These are phyloP conservation scores for Hirschioporus abietinus DNA, from an alignment of 768 basidiomycete species.

Conservation along the genomic window DNA sequence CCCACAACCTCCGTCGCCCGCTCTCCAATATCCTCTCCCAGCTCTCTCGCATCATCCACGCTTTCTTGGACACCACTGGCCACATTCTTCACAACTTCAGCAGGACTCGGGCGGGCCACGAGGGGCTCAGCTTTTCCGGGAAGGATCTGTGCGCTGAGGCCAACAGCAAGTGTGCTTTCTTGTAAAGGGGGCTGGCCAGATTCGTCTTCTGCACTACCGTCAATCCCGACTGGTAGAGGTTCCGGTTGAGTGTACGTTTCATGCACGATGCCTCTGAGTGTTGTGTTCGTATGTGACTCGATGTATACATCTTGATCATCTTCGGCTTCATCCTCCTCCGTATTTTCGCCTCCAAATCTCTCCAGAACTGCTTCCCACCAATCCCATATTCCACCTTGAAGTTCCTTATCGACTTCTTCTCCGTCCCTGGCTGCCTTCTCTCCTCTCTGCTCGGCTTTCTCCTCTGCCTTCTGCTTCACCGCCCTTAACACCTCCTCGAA, in stretches of 20 bases:
- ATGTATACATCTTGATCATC: constrained; percentile 2
- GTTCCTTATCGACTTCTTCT: not conserved
- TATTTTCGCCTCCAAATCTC: constrained; percentile 4
- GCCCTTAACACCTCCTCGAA: constrained; percentile 7
- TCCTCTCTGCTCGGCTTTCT: not conserved
- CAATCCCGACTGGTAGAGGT: not conserved
- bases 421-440: not conserved
- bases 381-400: constrained; percentile 3
- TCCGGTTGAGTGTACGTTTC: constrained; percentile 15
- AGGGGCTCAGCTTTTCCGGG: constrained; percentile 15
- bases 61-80: constrained; percentile 13
- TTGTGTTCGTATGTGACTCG: constrained; percentile 17
- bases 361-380: constrained; percentile 8
- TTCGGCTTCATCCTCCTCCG: constrained; percentile 1
- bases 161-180: constrained; percentile 21
- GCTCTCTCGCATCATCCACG: constrained; percentile 11
- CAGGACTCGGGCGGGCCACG: not conserved
- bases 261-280: constrained; percentile 19
- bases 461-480: constrained; percentile 8
- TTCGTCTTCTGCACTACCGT: not conserved
- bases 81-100: constrained; percentile 7
- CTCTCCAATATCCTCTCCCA: not conserved
- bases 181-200: constrained; percentile 2
- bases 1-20: not conserved
- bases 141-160: constrained; percentile 23